Evolutionary conservation across 2,329 filamentous ascomycete species (phyloP).

Genomic region (Microdochium trichocladiopsis): DNA sequence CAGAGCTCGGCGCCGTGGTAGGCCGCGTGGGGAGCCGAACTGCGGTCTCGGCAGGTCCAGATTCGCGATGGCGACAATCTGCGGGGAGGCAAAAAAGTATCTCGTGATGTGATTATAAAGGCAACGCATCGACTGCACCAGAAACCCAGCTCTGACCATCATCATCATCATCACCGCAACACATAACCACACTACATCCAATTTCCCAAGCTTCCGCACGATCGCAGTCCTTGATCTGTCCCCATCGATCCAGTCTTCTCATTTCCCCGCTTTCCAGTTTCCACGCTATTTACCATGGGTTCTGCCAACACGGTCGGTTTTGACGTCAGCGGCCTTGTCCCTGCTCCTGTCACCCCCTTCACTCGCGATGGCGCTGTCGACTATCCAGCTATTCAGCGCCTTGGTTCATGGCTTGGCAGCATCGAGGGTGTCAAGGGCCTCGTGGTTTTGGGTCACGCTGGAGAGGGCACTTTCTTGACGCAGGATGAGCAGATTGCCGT

Average conservation of each 20-base stretch:
- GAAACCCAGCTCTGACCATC: too few species aligned
- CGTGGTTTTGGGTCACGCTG: constrained; percentile 46
- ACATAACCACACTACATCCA: too few species aligned
- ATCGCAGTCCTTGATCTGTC: background rate
- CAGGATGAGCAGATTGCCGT: constrained; percentile 38
- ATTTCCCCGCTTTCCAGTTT: background rate
- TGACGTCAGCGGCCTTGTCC: constrained; percentile 40
- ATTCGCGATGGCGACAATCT: too few species aligned
- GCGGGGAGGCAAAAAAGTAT: too few species aligned
- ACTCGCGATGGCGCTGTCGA: constrained; percentile 38
- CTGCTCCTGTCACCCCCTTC: constrained; percentile 45
- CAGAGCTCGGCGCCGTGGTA: too few species aligned
- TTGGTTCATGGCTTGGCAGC: constrained; percentile 45
- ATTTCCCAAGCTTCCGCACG: background rate
- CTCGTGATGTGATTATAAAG: too few species aligned
- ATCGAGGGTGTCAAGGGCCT: constrained; percentile 43
- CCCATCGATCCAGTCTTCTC: background rate
- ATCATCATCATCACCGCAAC: too few species aligned
- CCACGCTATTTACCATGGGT: constrained; percentile 11
- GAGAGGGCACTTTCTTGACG: constrained; percentile 46
- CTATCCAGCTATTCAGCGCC: constrained; percentile 42
- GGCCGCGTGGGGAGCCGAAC: too few species aligned
- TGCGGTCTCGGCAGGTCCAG: too few species aligned
- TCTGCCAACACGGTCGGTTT: constrained; percentile 11
- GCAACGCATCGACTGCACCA: too few species aligned